phyloP scores from a whole-genome alignment of 2,329 filamentous ascomycete species.

The Didymella lethalis region DNA sequence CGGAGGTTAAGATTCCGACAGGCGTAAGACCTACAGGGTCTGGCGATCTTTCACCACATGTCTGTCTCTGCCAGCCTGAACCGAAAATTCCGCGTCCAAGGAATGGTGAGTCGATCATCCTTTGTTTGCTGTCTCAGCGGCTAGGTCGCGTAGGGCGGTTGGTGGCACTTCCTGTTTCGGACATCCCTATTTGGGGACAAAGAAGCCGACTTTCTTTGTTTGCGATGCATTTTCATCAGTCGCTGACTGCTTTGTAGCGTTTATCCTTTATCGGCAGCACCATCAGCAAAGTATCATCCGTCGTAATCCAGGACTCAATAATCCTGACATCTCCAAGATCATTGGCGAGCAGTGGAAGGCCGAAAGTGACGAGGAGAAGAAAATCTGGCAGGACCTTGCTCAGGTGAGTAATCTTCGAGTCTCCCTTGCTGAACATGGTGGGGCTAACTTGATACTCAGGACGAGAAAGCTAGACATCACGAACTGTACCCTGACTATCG shows the following conservation, averaged over 20 bases:
- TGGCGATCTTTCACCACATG: constrained; percentile 54
- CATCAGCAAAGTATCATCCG: constrained; percentile 83
- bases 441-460: constrained; percentile 54
- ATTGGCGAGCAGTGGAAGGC: constrained; percentile 92
- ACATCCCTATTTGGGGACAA: constrained; percentile 31
- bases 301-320: constrained; percentile 86
- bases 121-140: constrained; percentile 31
- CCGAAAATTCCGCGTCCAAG: constrained; percentile 75
- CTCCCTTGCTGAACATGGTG: background rate
- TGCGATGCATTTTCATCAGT: constrained; percentile 27
- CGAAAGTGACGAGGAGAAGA: constrained; percentile 76
- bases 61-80: constrained; percentile 75
- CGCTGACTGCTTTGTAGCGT: constrained; percentile 68
- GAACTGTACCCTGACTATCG: constrained; percentile 92
- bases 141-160: constrained; percentile 10
- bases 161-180: constrained; percentile 19
- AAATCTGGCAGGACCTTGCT: constrained; percentile 86
- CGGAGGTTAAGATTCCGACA: constrained; percentile 28
- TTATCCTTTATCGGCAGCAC: constrained; percentile 96
- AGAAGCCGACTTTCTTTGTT: constrained; percentile 41
- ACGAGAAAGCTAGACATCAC: constrained; percentile 90
- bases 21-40: constrained; percentile 43
- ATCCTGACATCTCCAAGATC: constrained; percentile 96
- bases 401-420: constrained; percentile 63
- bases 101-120: constrained; percentile 66